Base-by-base conservation (phyloP, 345 rosid genomes). In the Sonneratia caseolaris region DNA sequence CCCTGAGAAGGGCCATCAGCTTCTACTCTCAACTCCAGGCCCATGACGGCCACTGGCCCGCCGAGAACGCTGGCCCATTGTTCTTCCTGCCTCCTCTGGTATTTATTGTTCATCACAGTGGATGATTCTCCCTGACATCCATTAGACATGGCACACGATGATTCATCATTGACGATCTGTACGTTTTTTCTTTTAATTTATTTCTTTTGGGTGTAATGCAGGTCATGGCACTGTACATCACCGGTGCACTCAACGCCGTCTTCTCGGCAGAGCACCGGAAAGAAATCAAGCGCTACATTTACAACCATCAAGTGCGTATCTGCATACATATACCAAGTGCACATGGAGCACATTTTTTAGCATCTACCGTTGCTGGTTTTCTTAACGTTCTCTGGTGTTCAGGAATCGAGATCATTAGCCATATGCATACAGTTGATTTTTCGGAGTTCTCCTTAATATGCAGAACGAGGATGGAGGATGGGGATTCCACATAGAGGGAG, bases 401-500 rank as follows among this genome's bases (percentile, higher is more conserved):
- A 42, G 5, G 32, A 27, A 27, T 27, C 32, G 12, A 16, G 62
- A 21, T 56, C 62, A 56, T 56, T 27, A 27, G 32, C 32, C 32
- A 27, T 27, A 27, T 27, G 32, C 32, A 27, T 27, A 27, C 32
- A 27, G 32, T 27, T 27, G 32, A 27, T 27, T 27, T 27, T 27
- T 27, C 32, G 32, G 32, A 27, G 13, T 32, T 32, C 27, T 13
- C 66, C 16, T 32, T 32, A 27, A 61, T 27, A 27, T 16, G 47
- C 81, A 89, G 92, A 89, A 87, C 35, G 89, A 87, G 76, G 96
- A 89, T 70, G 93, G 91, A 73, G 89, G 89, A 5, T 84, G 92
- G 90, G 96, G 92, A 67, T 70, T 89, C 36, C 88, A 86, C 56
- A 57, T 87, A 27, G 92, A 86, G 53, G 78, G 96, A 14, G 81